Base-by-base conservation (phyloP, 148 eudicot genomes). In the Rheum nobile region DNA sequence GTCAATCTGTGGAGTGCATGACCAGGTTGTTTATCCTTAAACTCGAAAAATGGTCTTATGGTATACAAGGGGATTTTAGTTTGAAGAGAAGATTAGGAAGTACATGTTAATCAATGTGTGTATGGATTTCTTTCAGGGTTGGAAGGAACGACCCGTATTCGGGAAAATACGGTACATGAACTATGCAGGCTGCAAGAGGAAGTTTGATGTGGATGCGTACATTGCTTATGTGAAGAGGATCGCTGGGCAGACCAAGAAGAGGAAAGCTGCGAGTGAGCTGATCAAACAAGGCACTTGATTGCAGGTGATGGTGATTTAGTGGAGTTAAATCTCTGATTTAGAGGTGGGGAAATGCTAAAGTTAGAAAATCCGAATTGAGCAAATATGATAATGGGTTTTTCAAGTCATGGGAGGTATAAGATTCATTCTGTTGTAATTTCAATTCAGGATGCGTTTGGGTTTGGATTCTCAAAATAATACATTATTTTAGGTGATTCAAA, bases 111-210 rank as follows among this genome's bases (percentile, higher is more conserved):
- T 32, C 14, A 17, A 32, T 65, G 21, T 65, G 2, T 72, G 41
- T 61, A 10, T 72, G 42, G 16, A 14, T 72, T 44, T 43, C 22
- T 78, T 74, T 17, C 74, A 95, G 99, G 99, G 99, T 38, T 96
- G 99, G 99, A 68, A 63, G 76, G 99, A 96, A 83, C 81, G 99
- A 34, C 87, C 92, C 11, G 83, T 96, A 24, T 96, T 96, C 77
- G 99, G 99, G 54, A 96, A 96, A 82, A 88, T 96, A 67, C 83
- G 99, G 11, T 96, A 92, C 74, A 96, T 96, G 99, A 96, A 96
- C 76, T 92, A 86, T 46, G 97, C 88, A 24, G 99, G 99, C 7
- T 96, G 99, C 86, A 96, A 96, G 81, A 87, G 97, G 76, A 96
- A 96, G 72, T 96, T 96, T 37, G 83, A 96, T 75, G 95, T 96